Conservation (phyloP, 306 rosid species). For the Carpinus viminea region DNA sequence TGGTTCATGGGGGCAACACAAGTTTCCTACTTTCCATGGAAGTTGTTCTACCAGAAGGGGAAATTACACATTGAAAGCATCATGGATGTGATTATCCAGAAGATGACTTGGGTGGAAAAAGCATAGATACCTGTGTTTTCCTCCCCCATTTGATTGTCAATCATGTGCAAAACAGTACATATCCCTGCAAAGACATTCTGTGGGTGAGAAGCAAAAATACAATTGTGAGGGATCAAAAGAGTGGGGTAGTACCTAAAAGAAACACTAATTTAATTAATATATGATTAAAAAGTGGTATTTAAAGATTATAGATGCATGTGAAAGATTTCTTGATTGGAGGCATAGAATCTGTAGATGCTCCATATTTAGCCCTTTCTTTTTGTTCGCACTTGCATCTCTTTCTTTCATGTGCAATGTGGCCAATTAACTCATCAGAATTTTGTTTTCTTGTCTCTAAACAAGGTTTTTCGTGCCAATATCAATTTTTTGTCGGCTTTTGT, state of each 20-base stretch:
- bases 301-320: slow-evolving; percentile 33
- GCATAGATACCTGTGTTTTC: background rate
- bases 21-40: too few relatives aligned
- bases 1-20: background rate
- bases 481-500: background rate
- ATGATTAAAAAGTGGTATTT: background rate
- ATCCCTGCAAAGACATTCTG: slow-evolving; percentile 48
- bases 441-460: too few relatives aligned
- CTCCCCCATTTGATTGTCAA: slow-evolving; percentile 1
- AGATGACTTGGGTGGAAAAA: slow-evolving; percentile 12
- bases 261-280: background rate
- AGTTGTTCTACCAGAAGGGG: too few relatives aligned
- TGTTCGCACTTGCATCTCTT: slow-evolving; percentile 20
- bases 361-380: background rate
- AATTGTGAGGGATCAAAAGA: background rate
- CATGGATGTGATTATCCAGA: background rate
- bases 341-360: background rate
- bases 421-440: background rate
- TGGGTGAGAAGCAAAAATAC: slow-evolving; percentile 25
- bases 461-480: background rate
- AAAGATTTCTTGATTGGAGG: slow-evolving; percentile 26
- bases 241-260: background rate
- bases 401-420: background rate
- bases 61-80: background rate
- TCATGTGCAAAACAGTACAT: slow-evolving; percentile 39